Evolutionary conservation across 164 flowering plant species (phyloP).

Genomic region (Tinospora cordifolia): DNA sequence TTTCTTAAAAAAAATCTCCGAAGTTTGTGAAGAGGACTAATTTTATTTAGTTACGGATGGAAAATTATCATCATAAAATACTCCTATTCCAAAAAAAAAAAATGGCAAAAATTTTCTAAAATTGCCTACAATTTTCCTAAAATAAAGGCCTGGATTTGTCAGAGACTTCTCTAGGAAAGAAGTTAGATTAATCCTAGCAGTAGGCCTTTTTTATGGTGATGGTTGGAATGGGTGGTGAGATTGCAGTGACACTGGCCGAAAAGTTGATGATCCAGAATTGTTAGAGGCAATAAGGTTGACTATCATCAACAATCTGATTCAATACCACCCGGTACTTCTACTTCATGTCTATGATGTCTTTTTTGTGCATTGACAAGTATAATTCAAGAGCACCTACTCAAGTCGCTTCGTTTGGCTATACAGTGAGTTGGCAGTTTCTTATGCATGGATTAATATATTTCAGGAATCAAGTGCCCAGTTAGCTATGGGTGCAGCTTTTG

Average conservation of each 20-base stretch:
- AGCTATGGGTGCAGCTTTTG: constrained; percentile 89
- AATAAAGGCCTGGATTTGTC: not conserved
- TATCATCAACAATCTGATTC: constrained; percentile 76
- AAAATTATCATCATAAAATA: no score
- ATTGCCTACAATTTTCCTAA: not conserved
- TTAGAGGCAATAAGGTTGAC: constrained; percentile 96
- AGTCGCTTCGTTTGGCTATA: not conserved
- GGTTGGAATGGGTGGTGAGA: constrained; percentile 3
- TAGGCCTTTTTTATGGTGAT: constrained; percentile 4
- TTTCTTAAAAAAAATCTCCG: not conserved
- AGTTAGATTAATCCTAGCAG: not conserved
- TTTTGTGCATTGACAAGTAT: not conserved
- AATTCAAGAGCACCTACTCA: not conserved
- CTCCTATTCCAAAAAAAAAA: not conserved
- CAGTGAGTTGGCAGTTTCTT: constrained; percentile 6
- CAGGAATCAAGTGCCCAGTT: constrained; percentile 92
- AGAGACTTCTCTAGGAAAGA: not conserved
- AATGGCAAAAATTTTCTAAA: not conserved
- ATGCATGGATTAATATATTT: constrained; percentile 24
- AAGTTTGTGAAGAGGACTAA: not conserved
- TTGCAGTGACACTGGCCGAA: constrained; percentile 83
- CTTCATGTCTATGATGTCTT: not conserved
- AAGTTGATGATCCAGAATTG: constrained; percentile 88
- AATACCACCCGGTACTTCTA: constrained; percentile 80
- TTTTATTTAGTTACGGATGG: not conserved